Base-by-base conservation (phyloP, 345 rosid genomes). In the Adansonia digitata region DNA sequence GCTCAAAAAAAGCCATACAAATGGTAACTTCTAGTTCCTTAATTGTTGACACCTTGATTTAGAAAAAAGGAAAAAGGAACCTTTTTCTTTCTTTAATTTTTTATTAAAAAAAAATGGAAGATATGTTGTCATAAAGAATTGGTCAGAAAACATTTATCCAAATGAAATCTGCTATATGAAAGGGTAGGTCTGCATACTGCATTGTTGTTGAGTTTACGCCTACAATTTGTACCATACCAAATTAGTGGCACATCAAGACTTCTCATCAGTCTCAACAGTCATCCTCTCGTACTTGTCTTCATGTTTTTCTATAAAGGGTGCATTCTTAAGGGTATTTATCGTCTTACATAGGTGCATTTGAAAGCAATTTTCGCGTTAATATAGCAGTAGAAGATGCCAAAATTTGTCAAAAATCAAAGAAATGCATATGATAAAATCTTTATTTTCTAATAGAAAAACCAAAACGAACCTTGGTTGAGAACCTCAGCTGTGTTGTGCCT, bases 381-480 rank as follows among this genome's bases (percentile, higher is more conserved):
- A 11, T 20, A 43, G 29, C 34, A 42, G 52, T 66, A 12, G 27
- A 66, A 39, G 71, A 22, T 20, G 18, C 70, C 27, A 46, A 2
- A 63, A 63, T 63, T 57, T 8, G 43, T 63, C 24, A 7, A 63
- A 26, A n/a, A 18, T 35, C 7, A 7, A 34, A 61, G 46, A 13
- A 46, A 45, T 12, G 20, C 60, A 49, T 9, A 31, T 5, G 13
- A 49, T 5, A 48, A 39, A n/a, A n/a, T n/a, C 34, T 62, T 49
- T 62, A 64, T 69, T 52, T 27, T 13, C 26, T n/a, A 57, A 37
- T 59, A 14, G 29, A 73, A 42, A 22, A 59, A 66, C 56, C 22
- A 42, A 80, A 74, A 78, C 84, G 74, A 57, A 91, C 93, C 91
- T 83, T 80, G 84, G 74, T 79, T 78, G 35, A 80, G 82, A 88